Evolutionary conservation across 176 grass and related monocot genomes (phyloP).

Genomic region (Musa beccarii): DNA sequence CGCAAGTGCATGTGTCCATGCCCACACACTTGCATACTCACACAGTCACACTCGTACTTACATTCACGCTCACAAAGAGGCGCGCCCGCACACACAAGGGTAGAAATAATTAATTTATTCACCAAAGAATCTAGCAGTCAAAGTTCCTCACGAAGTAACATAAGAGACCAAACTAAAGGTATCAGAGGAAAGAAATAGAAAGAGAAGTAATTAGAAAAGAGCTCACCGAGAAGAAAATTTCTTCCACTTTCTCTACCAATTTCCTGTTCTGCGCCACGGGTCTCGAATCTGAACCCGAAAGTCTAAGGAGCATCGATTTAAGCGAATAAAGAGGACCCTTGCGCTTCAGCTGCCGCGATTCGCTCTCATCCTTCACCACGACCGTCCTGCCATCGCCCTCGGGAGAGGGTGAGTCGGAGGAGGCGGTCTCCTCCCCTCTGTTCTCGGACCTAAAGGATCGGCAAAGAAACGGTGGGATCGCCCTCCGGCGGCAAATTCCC

Average conservation of each 20-base stretch:
- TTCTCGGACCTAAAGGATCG: slow-evolving; percentile 43
- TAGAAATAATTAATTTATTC: too few species aligned
- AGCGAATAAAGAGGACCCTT: slow-evolving; percentile 81
- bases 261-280: slow-evolving; percentile 57
- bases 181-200: background rate
- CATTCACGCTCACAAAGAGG: too few species aligned
- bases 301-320: slow-evolving; percentile 58
- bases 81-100: too few species aligned
- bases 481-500: background rate
- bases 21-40: too few species aligned
- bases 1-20: too few species aligned
- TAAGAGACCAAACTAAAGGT: too few species aligned
- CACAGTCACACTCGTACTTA: too few species aligned
- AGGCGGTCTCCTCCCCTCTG: slow-evolving; percentile 14
- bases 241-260: slow-evolving; percentile 82
- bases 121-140: too few species aligned
- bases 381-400: background rate
- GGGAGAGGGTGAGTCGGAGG: slow-evolving; percentile 9
- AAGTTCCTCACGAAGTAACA: too few species aligned
- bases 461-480: slow-evolving; percentile 14
- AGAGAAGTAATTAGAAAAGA: background rate
- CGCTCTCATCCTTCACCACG: slow-evolving; percentile 15
- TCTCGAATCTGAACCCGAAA: slow-evolving; percentile 39
- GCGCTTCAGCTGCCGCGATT: slow-evolving; percentile 26
- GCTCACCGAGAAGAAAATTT: slow-evolving; percentile 93